Conservation (phyloP, 2,329 filamentous ascomycete genomes). For the Incumbomyces delicatus region DNA sequence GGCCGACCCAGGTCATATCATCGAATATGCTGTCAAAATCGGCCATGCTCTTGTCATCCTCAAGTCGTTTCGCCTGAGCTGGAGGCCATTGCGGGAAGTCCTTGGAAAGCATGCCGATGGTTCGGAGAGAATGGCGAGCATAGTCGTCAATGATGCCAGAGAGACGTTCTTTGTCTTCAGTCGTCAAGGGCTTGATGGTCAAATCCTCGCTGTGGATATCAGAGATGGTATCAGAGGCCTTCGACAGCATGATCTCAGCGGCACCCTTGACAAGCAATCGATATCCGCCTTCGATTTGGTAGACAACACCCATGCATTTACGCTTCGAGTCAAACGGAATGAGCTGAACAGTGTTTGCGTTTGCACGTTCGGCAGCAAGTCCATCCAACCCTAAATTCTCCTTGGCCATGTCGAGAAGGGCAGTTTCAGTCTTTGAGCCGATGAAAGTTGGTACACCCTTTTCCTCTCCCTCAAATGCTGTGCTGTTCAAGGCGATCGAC, state of each 20-base stretch:
- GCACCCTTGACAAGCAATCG: constrained; percentile 41
- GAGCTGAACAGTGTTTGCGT: constrained; percentile 53
- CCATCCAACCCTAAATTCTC: constrained; percentile 56
- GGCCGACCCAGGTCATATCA: constrained; percentile 62
- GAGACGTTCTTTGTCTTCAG: constrained; percentile 22
- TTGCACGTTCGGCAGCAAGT: constrained; percentile 52
- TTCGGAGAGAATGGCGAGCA: constrained; percentile 54
- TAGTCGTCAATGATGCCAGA: constrained; percentile 32
- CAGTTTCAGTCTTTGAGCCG: constrained; percentile 69
- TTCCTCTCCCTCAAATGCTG: constrained; percentile 66
- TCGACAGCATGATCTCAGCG: constrained; percentile 36
- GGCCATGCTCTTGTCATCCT: constrained; percentile 54
- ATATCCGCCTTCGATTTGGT: constrained; percentile 31
- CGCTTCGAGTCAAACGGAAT: constrained; percentile 67
- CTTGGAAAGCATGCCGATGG: constrained; percentile 63
- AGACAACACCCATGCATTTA: constrained; percentile 52
- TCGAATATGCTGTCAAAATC: constrained; percentile 60
- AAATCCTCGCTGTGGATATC: constrained; percentile 21
- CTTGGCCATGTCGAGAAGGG: constrained; percentile 59
- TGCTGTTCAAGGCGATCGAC: constrained; percentile 47
- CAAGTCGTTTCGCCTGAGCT: constrained; percentile 41
- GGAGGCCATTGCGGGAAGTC: constrained; percentile 64
- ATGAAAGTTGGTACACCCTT: constrained; percentile 58
- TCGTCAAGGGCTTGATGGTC: constrained; percentile 14
- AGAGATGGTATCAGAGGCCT: constrained; percentile 26